These are phyloP conservation scores for Mimosa bimucronata DNA, from an alignment of 306 rosid genomes.

Conservation along the genomic window DNA sequence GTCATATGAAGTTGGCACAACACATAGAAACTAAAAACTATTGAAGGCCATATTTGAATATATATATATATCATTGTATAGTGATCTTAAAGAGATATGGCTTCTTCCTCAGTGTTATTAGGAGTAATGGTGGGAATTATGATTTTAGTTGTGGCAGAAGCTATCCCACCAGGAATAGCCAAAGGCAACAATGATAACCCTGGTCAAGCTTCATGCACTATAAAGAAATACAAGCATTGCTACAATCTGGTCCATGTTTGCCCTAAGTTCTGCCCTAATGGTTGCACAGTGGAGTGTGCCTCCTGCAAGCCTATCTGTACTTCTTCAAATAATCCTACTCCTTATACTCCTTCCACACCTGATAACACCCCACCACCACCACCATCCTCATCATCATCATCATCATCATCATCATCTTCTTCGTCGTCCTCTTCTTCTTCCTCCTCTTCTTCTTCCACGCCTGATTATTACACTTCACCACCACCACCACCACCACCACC, in stretches of 20 bases:
- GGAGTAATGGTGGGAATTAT: conserved; percentile 15
- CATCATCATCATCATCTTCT: too few relatives aligned
- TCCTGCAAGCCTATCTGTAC: background rate
- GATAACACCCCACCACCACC: too few relatives aligned
- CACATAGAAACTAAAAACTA: background rate
- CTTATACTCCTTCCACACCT: background rate
- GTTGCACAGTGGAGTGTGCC: conserved; percentile 55
- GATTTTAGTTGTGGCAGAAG: conserved; percentile 30
- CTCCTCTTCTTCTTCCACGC: background rate
- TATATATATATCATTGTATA: background rate
- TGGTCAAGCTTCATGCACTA: conserved; percentile 49
- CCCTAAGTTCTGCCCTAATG: conserved; percentile 63
- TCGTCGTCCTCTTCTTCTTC: too few relatives aligned
- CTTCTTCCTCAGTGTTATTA: background rate
- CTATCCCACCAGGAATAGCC: conserved; percentile 56
- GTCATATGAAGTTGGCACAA: conserved; percentile 17
- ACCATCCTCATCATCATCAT: background rate
- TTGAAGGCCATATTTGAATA: background rate
- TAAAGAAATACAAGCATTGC: conserved; percentile 58
- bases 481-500: background rate
- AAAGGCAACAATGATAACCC: too few relatives aligned
- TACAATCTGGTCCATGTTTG: conserved; percentile 62
- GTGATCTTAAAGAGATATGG: background rate
- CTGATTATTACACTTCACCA: background rate
- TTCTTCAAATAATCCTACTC: conserved; percentile 31